Percentiles rank a stretch among this genome's conserved stretches.
phyloP scores from a whole-genome alignment of 345 rosid genomes.

The Lumnitzera racemosa region DNA sequence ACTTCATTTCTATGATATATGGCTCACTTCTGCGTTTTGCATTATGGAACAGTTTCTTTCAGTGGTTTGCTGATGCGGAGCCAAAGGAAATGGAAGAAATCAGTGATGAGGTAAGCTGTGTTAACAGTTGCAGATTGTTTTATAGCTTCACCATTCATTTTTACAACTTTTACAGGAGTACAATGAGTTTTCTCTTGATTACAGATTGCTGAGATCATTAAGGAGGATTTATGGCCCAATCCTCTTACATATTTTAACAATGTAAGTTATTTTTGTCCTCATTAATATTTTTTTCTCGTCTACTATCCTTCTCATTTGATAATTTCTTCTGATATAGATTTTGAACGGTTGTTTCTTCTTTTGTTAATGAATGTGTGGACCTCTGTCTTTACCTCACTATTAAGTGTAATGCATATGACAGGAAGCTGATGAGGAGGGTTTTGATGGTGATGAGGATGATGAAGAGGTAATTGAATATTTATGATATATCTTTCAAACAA shows the following conservation, averaged over 20 bases:
- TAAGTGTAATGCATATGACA: slow-evolving; percentile 7
- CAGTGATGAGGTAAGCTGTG: slow-evolving; percentile 60
- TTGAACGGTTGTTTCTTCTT: too few species aligned
- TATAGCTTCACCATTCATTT: neutral
- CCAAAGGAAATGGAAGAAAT: slow-evolving; percentile 62
- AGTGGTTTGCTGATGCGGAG: slow-evolving; percentile 63
- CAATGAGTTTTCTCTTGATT: neutral
- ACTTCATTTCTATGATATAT: too few species aligned
- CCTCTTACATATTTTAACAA: slow-evolving; percentile 80
- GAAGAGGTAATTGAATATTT: slow-evolving; percentile 36
- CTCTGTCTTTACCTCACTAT: too few species aligned
- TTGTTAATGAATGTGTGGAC: too few species aligned
- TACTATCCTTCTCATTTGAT: neutral
- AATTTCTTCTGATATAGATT: neutral
- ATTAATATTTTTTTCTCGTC: neutral
- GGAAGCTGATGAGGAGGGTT: slow-evolving; percentile 69
- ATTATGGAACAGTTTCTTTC: slow-evolving; percentile 56
- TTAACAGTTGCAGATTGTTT: neutral
- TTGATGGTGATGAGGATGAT: slow-evolving; percentile 44
- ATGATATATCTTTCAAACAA: neutral
- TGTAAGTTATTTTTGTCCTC: slow-evolving; percentile 26
- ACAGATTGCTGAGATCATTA: slow-evolving; percentile 90
- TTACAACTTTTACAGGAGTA: neutral
- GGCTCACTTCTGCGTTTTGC: too few species aligned
- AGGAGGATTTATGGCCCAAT: slow-evolving; percentile 94